phyloP scores from a whole-genome alignment of 257 asterid genomes.

The Lithospermum erythrorhizon region DNA sequence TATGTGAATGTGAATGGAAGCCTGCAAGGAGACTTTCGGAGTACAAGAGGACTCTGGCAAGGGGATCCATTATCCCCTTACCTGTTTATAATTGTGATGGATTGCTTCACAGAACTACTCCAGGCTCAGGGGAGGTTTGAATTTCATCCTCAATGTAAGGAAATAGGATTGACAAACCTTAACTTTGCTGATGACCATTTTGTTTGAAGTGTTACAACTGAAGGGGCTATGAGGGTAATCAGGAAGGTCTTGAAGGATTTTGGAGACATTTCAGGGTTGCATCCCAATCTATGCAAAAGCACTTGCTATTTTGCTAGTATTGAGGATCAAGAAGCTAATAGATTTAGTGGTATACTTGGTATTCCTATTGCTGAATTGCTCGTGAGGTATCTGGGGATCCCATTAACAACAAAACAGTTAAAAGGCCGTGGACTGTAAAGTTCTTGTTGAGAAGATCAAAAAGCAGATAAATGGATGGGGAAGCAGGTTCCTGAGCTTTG shows the following conservation, averaged over 20 bases:
- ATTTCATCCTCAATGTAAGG: neutral
- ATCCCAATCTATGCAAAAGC: neutral
- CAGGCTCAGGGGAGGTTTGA: too few relatives aligned
- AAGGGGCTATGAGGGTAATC: too few relatives aligned
- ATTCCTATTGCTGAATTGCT: neutral
- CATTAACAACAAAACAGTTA: neutral
- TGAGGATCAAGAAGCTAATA: neutral
- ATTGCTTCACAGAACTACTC: neutral
- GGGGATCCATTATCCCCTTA: constrained; percentile 1
- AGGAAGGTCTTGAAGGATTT: neutral
- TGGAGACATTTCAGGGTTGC: neutral
- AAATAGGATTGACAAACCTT: neutral
- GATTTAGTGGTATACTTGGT: neutral
- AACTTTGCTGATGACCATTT: neutral
- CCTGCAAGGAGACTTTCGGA: neutral
- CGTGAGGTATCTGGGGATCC: neutral
- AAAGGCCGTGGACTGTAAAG: neutral
- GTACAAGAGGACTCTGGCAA: neutral
- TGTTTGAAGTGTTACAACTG: neutral
- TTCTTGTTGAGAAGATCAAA: too few relatives aligned
- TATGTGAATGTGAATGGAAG: too few relatives aligned
- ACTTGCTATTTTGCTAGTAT: neutral
- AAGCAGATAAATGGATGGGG: too few relatives aligned
- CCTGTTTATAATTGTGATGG: neutral
- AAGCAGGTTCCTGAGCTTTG: too few relatives aligned